phyloP scores from a whole-genome alignment of 768 basidiomycete species.

The Mycena pura region DNA sequence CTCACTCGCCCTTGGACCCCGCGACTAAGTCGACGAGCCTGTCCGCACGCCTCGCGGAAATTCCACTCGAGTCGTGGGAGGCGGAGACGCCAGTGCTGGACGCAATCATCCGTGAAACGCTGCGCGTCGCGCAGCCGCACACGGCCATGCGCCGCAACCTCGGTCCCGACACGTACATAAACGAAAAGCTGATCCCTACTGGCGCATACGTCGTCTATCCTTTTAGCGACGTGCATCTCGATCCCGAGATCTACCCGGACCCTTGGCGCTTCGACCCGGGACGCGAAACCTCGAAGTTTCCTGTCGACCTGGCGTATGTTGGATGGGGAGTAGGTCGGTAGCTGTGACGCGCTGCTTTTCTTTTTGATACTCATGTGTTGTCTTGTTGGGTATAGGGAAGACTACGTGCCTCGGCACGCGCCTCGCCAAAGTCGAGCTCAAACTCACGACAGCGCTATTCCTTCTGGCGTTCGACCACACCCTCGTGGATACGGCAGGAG shows the following conservation, averaged over 20 bases:
- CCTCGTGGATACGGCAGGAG: slow-evolving; percentile 61
- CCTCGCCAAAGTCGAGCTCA: slow-evolving; percentile 76
- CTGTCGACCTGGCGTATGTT: slow-evolving; percentile 63
- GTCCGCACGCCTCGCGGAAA: slow-evolving; percentile 56
- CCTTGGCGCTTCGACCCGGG: slow-evolving; percentile 81
- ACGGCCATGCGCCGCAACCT: slow-evolving; percentile 82
- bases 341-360: slow-evolving; percentile 15
- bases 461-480: slow-evolving; percentile 67
- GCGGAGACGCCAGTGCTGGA: slow-evolving; percentile 72
- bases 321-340: slow-evolving; percentile 83
- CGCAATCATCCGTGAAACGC: slow-evolving; percentile 76
- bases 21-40: slow-evolving; percentile 37
- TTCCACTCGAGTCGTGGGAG: slow-evolving; percentile 78
- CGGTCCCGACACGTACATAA: slow-evolving; percentile 73
- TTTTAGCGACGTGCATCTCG: slow-evolving; percentile 80
- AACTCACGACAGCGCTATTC: slow-evolving; percentile 72
- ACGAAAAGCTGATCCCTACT: slow-evolving; percentile 71
- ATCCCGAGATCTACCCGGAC: slow-evolving; percentile 73
- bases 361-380: slow-evolving; percentile 16
- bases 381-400: slow-evolving; percentile 55
- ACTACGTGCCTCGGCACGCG: slow-evolving; percentile 76
- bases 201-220: slow-evolving; percentile 82
- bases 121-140: slow-evolving; percentile 81
- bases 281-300: slow-evolving; percentile 52
- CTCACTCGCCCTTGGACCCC: slow-evolving; percentile 45